A percentile compares a stretch with the other conserved stretches of the same genome.
Conservation (phyloP, 208 protist species). For the Leishmania guyanensis region DNA sequence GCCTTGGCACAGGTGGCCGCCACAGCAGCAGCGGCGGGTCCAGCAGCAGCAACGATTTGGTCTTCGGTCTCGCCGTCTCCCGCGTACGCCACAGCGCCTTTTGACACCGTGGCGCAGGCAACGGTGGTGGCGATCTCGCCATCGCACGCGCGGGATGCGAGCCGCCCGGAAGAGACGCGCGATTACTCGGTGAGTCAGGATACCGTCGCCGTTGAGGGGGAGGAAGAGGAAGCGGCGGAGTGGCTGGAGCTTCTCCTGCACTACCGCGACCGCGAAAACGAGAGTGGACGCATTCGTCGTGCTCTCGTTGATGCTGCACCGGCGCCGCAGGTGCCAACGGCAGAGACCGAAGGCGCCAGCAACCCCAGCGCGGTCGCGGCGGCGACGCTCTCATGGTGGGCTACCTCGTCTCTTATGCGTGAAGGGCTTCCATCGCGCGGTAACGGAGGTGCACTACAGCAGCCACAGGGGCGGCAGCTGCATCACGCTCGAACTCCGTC, state of each 20-base stretch:
- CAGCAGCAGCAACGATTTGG: background rate
- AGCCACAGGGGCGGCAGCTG: background rate
- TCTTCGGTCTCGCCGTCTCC: background rate
- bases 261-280: slow-evolving; percentile 44
- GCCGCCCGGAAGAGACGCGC: background rate
- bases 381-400: slow-evolving; percentile 18
- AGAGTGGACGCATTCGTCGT: slow-evolving; percentile 20
- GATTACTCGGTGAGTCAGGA: background rate
- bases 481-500: background rate
- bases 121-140: background rate
- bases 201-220: background rate
- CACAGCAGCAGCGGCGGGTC: background rate
- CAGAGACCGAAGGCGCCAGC: background rate
- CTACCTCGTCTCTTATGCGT: slow-evolving; percentile 24
- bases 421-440: background rate
- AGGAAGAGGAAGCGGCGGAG: slow-evolving; percentile 25
- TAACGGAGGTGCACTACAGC: background rate
- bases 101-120: background rate
- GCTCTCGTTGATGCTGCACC: background rate
- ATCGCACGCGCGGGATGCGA: background rate
- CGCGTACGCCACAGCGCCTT: background rate
- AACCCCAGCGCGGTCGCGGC: background rate
- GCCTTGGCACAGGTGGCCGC: slow-evolving; percentile 13
- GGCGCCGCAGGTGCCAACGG: background rate
- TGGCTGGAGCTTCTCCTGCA: slow-evolving; percentile 41